phyloP scores from a whole-genome alignment of 192 early-diverging fungal genomes.

The Coemansia sp. region DNA sequence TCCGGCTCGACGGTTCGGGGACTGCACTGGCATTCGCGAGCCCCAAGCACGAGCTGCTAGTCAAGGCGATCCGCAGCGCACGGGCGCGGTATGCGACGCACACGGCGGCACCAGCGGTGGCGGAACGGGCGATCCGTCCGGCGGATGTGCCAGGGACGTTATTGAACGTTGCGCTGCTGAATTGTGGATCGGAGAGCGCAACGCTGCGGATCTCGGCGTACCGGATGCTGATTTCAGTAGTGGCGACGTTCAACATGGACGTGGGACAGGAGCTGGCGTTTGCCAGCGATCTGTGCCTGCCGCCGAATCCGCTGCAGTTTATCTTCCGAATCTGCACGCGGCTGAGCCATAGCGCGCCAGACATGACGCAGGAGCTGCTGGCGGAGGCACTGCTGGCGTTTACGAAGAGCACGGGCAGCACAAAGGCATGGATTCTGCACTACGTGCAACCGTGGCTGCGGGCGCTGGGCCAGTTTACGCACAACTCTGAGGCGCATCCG shows the following conservation, averaged over 20 bases:
- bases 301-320: slow-evolving; percentile 85
- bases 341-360: slow-evolving; percentile 69
- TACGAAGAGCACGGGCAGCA: slow-evolving; percentile 65
- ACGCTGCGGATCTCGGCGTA: slow-evolving; percentile 81
- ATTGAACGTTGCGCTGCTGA: slow-evolving; percentile 89
- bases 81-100: slow-evolving; percentile 67
- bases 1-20: slow-evolving; percentile 72
- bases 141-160: slow-evolving; percentile 88
- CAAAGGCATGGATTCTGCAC: slow-evolving; percentile 80
- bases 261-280: slow-evolving; percentile 76
- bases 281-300: slow-evolving; percentile 83
- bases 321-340: slow-evolving; percentile 78
- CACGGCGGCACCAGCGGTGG: slow-evolving; percentile 51
- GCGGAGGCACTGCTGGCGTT: slow-evolving; percentile 83
- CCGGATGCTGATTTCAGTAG: slow-evolving; percentile 84
- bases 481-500: slow-evolving; percentile 35
- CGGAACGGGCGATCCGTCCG: slow-evolving; percentile 78
- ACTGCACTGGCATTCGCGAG: slow-evolving; percentile 67
- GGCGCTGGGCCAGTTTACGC: slow-evolving; percentile 68
- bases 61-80: slow-evolving; percentile 68
- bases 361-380: slow-evolving; percentile 88
- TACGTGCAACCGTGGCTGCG: slow-evolving; percentile 89
- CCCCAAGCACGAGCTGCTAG: slow-evolving; percentile 68
- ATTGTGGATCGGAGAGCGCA: slow-evolving; percentile 81
- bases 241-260: slow-evolving; percentile 79